Evolutionary conservation across 2,329 filamentous ascomycete species (phyloP).

Genomic region (Phyllachora maydis): DNA sequence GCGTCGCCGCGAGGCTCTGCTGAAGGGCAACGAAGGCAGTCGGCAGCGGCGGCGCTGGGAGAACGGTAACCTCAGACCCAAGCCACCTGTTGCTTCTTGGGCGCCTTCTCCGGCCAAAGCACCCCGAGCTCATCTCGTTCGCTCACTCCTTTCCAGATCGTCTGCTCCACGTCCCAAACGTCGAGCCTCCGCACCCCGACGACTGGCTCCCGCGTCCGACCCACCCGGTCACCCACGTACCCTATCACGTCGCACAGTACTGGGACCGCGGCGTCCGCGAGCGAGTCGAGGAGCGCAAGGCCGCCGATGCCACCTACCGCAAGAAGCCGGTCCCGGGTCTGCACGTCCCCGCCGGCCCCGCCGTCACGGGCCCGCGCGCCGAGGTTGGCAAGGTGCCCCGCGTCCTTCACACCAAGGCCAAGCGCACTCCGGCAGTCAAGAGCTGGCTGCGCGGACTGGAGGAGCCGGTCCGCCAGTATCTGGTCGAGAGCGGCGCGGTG

Average conservation of each 20-base stretch:
- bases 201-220: slow-evolving; percentile 77
- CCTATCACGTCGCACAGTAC: slow-evolving; percentile 72
- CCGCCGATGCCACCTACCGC: slow-evolving; percentile 5
- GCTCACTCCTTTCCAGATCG: slow-evolving; percentile 46
- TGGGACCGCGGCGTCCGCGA: slow-evolving; percentile 48
- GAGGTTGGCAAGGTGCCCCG: slow-evolving; percentile 45
- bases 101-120: slow-evolving; percentile 1
- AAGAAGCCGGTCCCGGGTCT: slow-evolving; percentile 1
- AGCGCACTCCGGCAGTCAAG: slow-evolving; percentile 60
- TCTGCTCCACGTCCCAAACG: slow-evolving; percentile 71
- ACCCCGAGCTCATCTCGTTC: slow-evolving; percentile 3
- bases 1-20: slow-evolving; percentile 46
- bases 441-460: slow-evolving; percentile 69
- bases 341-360: slow-evolving; percentile 1
- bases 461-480: slow-evolving; percentile 59
- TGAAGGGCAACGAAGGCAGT: slow-evolving; percentile 82
- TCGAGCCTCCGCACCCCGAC: slow-evolving; percentile 55
- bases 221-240: slow-evolving; percentile 53
- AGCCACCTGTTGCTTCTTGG: slow-evolving; percentile 1
- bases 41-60: slow-evolving; percentile 81
- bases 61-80: slow-evolving; percentile 69
- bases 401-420: slow-evolving; percentile 61
- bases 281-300: slow-evolving; percentile 24
- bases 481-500: slow-evolving; percentile 28
- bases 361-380: slow-evolving; percentile 18